phyloP scores from a whole-genome alignment of 352 stramenopile species.

The Phytopythium cucurbitacearum region DNA sequence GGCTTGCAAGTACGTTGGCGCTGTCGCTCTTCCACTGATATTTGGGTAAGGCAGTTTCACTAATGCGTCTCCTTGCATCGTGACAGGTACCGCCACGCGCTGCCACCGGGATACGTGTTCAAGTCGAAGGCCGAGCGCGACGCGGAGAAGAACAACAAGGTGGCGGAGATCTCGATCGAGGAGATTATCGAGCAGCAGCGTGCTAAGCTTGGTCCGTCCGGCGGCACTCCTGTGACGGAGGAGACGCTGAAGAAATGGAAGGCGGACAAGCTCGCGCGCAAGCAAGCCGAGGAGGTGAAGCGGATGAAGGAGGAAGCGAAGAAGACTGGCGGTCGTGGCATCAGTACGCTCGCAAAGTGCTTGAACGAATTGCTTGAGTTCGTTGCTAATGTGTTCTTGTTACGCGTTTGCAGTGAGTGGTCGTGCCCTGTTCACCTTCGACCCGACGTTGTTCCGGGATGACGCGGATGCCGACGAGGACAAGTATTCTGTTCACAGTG shows the following conservation, averaged over 20 bases:
- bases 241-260: slow-evolving; percentile 90
- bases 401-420: slow-evolving; percentile 68
- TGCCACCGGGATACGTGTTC: slow-evolving; percentile 86
- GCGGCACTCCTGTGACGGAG: slow-evolving; percentile 84
- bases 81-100: slow-evolving; percentile 71
- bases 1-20: slow-evolving; percentile 56
- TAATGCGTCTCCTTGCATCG: too few species aligned
- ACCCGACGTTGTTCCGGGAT: slow-evolving; percentile 89
- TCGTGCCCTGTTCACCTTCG: slow-evolving; percentile 88
- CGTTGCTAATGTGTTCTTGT: slow-evolving; percentile 13
- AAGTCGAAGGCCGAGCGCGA: slow-evolving; percentile 87
- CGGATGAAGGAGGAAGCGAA: slow-evolving; percentile 82
- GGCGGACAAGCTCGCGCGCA: slow-evolving; percentile 71
- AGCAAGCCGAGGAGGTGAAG: slow-evolving; percentile 80
- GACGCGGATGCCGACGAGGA: slow-evolving; percentile 87
- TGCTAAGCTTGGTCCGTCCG: slow-evolving; percentile 77
- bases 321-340: slow-evolving; percentile 72
- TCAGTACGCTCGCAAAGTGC: slow-evolving; percentile 57
- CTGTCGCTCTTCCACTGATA: background rate
- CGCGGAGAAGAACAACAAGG: slow-evolving; percentile 78
- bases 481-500: slow-evolving; percentile 68
- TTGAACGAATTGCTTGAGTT: background rate
- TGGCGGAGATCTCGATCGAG: slow-evolving; percentile 82
- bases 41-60: background rate
- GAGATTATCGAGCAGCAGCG: slow-evolving; percentile 91